phyloP scores from a whole-genome alignment of 805 yeast genomes.

The Zygoascus flipseniorum region DNA sequence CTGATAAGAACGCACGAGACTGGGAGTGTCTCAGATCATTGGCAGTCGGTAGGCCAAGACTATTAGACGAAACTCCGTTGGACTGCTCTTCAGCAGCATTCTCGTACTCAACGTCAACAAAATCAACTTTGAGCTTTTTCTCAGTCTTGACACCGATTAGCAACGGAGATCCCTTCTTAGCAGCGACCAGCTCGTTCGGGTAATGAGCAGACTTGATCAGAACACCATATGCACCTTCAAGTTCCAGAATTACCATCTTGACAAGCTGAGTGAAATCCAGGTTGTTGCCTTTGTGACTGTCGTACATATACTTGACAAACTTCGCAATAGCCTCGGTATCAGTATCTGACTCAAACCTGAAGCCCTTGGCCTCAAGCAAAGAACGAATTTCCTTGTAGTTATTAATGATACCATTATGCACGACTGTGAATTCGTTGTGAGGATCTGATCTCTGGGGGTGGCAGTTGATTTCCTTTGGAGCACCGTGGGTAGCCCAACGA shows the following conservation, averaged over 20 bases:
- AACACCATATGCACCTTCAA: slow-evolving; percentile 96
- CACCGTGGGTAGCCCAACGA: slow-evolving; percentile 99
- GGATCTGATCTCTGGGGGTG: slow-evolving; percentile 94
- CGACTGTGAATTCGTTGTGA: slow-evolving; percentile 76
- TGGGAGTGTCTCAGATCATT: slow-evolving; percentile 72
- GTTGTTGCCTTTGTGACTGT: slow-evolving; percentile 62
- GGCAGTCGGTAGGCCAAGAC: slow-evolving; percentile 3
- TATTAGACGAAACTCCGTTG: slow-evolving; percentile 10
- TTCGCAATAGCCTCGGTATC: slow-evolving; percentile 98
- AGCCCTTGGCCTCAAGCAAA: slow-evolving; percentile 71
- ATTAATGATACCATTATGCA: slow-evolving; percentile 97
- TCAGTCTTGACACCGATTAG: slow-evolving; percentile 96
- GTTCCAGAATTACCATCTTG: slow-evolving; percentile 82
- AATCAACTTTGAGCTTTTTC: slow-evolving; percentile 90
- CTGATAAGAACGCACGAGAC: slow-evolving; percentile 93
- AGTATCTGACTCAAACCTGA: slow-evolving; percentile 79
- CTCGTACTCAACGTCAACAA: slow-evolving; percentile 78
- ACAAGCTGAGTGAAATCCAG: slow-evolving; percentile 87
- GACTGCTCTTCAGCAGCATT: slow-evolving; percentile 33
- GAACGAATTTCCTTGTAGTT: slow-evolving; percentile 88
- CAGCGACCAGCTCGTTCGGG: slow-evolving; percentile 94
- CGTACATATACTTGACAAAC: slow-evolving; percentile 83
- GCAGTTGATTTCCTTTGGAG: slow-evolving; percentile 75
- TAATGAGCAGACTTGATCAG: slow-evolving; percentile 84
- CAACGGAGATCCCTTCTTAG: slow-evolving; percentile 96